Evolutionary conservation across 352 stramenopile genomes (phyloP).

Genomic region (Pythium phragmitis): DNA sequence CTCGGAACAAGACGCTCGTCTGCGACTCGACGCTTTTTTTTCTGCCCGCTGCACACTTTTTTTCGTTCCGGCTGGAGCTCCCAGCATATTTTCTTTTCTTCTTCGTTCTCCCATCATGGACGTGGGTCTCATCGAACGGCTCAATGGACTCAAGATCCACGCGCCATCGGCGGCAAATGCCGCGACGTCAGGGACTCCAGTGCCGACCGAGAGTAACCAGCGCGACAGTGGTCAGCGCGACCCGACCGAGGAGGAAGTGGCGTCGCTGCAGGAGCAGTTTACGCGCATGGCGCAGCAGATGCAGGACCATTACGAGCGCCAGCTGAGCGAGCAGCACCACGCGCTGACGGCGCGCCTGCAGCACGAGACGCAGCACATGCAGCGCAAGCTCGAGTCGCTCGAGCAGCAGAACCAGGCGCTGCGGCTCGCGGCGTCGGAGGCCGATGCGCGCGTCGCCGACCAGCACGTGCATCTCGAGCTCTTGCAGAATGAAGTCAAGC

Average conservation of each 20-base stretch:
- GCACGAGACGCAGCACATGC: slow-evolving; percentile 50
- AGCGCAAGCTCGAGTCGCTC: slow-evolving; percentile 37
- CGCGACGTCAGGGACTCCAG: neutral
- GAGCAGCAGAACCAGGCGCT: slow-evolving; percentile 64
- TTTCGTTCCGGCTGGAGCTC: neutral
- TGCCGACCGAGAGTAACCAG: neutral
- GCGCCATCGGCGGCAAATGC: slow-evolving; percentile 1
- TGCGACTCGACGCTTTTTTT: neutral
- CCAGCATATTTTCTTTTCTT: slow-evolving; percentile 1
- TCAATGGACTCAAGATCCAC: slow-evolving; percentile 66
- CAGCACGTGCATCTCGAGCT: slow-evolving; percentile 70
- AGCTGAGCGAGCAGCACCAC: slow-evolving; percentile 45
- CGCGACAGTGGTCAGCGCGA: slow-evolving; percentile 19
- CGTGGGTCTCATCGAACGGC: slow-evolving; percentile 70
- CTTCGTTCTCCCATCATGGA: slow-evolving; percentile 13
- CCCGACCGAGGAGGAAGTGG: neutral
- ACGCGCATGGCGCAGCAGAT: slow-evolving; percentile 34
- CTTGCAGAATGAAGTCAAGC: slow-evolving; percentile 67
- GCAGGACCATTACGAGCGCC: slow-evolving; percentile 46
- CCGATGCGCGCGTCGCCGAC: slow-evolving; percentile 45
- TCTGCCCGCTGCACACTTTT: slow-evolving; percentile 1
- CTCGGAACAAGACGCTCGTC: neutral
- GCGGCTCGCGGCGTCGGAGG: slow-evolving; percentile 37
- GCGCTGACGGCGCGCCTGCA: slow-evolving; percentile 42
- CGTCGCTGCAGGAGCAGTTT: slow-evolving; percentile 21